Percentiles rank a stretch among this genome's conserved stretches.
Evolutionary conservation across 345 rosid species (phyloP).

Genomic region (Citrus reticulata): DNA sequence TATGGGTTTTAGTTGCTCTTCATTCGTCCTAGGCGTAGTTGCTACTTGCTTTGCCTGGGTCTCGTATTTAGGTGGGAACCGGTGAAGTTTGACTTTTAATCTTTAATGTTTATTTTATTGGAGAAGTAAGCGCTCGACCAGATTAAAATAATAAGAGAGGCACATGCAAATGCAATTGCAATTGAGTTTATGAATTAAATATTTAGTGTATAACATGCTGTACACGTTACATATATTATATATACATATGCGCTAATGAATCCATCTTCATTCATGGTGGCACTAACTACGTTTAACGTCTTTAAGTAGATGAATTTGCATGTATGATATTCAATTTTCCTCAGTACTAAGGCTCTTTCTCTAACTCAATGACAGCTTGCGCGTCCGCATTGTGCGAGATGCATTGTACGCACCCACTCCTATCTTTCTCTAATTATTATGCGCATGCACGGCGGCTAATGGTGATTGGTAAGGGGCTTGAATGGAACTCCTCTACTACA

Average conservation of each 20-base stretch:
- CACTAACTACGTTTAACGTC: not conserved
- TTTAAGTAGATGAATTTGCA: not conserved
- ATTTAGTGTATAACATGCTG: not conserved
- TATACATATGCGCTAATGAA: not conserved
- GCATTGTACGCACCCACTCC: too few relatives aligned
- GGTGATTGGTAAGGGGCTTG: not conserved
- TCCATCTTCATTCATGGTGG: not conserved
- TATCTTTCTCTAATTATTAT: too few relatives aligned
- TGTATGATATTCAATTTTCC: not conserved
- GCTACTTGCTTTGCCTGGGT: not conserved
- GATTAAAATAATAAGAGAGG: not conserved
- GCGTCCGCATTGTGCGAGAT: not conserved
- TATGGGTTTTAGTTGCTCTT: not conserved
- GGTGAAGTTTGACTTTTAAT: not conserved
- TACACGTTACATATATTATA: not conserved
- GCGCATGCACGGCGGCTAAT: not conserved
- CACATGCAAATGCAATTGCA: not conserved
- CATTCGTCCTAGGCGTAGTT: not conserved
- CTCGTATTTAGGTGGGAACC: not conserved
- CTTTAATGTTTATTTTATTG: not conserved
- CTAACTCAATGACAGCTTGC: too few relatives aligned
- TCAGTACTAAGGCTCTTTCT: too few relatives aligned
- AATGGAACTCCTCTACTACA: not conserved
- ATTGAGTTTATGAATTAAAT: not conserved
- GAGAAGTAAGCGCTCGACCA: not conserved